Percentiles rank a stretch among this genome's conserved stretches.
Conservation (phyloP, 495 filamentous ascomycete genomes). For the Umbilicaria muhlenbergii region DNA sequence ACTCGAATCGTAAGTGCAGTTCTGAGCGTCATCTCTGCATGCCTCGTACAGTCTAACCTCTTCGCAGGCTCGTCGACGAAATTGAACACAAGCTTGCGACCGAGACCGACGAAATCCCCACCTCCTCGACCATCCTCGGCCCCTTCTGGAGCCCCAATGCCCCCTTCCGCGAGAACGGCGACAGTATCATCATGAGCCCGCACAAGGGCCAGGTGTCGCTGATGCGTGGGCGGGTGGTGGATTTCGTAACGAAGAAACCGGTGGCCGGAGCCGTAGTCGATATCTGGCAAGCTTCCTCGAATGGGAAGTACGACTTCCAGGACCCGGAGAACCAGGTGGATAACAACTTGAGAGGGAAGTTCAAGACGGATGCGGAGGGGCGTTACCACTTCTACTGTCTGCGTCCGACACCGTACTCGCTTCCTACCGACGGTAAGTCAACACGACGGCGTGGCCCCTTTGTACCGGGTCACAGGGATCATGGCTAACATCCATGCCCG, state of each 20-base stretch:
- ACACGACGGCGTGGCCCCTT: too few relatives aligned
- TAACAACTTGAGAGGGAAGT: constrained; percentile 77
- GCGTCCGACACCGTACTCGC: constrained; percentile 64
- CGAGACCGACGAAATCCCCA: constrained; percentile 53
- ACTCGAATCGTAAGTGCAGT: constrained; percentile 39
- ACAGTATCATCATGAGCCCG: constrained; percentile 52
- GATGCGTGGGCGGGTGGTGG: constrained; percentile 63
- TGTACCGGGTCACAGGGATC: too few relatives aligned
- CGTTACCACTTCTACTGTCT: constrained; percentile 71
- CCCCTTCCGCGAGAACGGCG: constrained; percentile 57
- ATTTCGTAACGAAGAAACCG: constrained; percentile 56
- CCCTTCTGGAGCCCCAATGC: constrained; percentile 81
- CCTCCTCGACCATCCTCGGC: constrained; percentile 69
- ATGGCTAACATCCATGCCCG: not conserved
- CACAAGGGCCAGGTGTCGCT: constrained; percentile 46
- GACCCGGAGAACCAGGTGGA: constrained; percentile 53
- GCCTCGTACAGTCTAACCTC: constrained; percentile 1
- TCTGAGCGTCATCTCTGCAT: constrained; percentile 1
- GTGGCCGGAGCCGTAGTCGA: constrained; percentile 61
- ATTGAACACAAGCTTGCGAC: constrained; percentile 69
- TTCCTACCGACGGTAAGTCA: constrained; percentile 46
- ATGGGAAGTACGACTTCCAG: constrained; percentile 84
- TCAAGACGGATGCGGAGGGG: constrained; percentile 59
- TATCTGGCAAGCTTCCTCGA: constrained; percentile 74
- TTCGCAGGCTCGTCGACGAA: constrained; percentile 55